phyloP scores from a whole-genome alignment of 768 basidiomycete genomes.

The Russula sp. region DNA sequence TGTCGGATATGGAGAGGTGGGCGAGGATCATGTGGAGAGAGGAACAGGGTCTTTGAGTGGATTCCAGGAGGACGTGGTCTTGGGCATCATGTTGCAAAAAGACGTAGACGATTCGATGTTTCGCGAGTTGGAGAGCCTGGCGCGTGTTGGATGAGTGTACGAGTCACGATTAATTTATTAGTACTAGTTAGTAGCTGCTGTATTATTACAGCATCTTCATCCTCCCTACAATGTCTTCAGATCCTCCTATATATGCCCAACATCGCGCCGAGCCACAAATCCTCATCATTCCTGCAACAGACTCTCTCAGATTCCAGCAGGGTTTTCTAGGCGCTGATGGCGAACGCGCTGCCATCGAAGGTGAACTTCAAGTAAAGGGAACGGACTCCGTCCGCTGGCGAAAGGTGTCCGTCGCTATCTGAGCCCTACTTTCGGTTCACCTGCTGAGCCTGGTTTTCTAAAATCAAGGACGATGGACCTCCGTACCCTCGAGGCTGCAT shows the following conservation, averaged over 20 bases:
- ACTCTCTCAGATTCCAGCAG: slow-evolving; percentile 75
- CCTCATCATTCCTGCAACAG: slow-evolving; percentile 64
- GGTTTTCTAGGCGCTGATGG: slow-evolving; percentile 81
- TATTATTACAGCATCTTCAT: neutral
- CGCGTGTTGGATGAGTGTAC: slow-evolving; percentile 49
- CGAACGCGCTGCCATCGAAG: slow-evolving; percentile 78
- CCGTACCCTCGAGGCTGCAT: slow-evolving; percentile 60
- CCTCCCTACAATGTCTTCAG: slow-evolving; percentile 9
- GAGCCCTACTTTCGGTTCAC: slow-evolving; percentile 9
- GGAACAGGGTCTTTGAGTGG: slow-evolving; percentile 73
- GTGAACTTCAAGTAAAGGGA: slow-evolving; percentile 82
- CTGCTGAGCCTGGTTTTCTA: slow-evolving; percentile 21
- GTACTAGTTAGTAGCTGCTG: neutral
- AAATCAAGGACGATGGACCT: slow-evolving; percentile 53
- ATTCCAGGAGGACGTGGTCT: slow-evolving; percentile 57
- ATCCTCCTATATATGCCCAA: slow-evolving; percentile 23
- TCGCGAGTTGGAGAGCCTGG: slow-evolving; percentile 71
- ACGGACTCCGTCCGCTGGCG: slow-evolving; percentile 49
- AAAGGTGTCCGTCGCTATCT: slow-evolving; percentile 58
- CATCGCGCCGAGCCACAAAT: slow-evolving; percentile 46
- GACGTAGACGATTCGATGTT: slow-evolving; percentile 75
- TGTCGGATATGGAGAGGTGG: slow-evolving; percentile 78
- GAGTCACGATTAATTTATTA: slow-evolving; percentile 11
- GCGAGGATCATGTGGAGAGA: slow-evolving; percentile 57
- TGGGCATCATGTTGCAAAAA: slow-evolving; percentile 64